Percentiles rank a stretch among this genome's conserved stretches.
These are phyloP conservation scores for Escovopsis sp. DNA, from an alignment of 2,329 filamentous ascomycete species.

Conservation along the genomic window DNA sequence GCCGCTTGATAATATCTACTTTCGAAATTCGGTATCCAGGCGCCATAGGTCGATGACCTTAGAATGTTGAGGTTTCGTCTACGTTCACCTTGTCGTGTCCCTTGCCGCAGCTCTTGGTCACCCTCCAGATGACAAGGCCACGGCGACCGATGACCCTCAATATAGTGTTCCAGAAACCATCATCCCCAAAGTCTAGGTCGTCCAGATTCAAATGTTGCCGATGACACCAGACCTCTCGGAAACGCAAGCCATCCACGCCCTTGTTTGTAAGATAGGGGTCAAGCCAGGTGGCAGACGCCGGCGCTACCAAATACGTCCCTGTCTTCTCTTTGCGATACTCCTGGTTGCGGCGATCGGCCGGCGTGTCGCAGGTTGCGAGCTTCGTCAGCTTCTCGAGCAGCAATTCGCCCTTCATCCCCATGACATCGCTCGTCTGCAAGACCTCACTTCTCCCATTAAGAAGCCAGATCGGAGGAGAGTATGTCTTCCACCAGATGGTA, in stretches of 20 bases:
- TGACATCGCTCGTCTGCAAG: slow-evolving; percentile 55
- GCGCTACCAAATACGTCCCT: slow-evolving; percentile 57
- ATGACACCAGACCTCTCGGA: slow-evolving; percentile 57
- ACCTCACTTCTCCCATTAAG: slow-evolving; percentile 61
- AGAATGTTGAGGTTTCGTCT: not conserved
- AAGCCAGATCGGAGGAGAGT: slow-evolving; percentile 68
- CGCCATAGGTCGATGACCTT: too few relatives aligned
- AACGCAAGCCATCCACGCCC: slow-evolving; percentile 41
- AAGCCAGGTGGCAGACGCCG: slow-evolving; percentile 54
- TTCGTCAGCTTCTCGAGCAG: slow-evolving; percentile 43
- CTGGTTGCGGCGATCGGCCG: slow-evolving; percentile 36
- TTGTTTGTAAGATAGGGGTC: slow-evolving; percentile 47
- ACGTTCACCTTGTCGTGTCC: not conserved
- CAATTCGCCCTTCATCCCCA: slow-evolving; percentile 48
- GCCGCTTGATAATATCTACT: too few relatives aligned
- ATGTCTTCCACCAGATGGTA: slow-evolving; percentile 76
- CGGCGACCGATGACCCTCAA: slow-evolving; percentile 48
- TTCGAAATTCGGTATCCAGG: not conserved
- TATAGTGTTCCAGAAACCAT: slow-evolving; percentile 59
- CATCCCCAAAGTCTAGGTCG: slow-evolving; percentile 64
- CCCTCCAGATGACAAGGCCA: slow-evolving; percentile 46
- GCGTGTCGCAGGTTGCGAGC: slow-evolving; percentile 47
- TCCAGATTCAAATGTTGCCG: slow-evolving; percentile 58
- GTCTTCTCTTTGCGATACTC: slow-evolving; percentile 45
- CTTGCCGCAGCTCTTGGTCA: slow-evolving; percentile 42